These are phyloP conservation scores for Rhodofomes roseus DNA, from an alignment of 1,284 basidiomycete genomes.

Conservation along the genomic window DNA sequence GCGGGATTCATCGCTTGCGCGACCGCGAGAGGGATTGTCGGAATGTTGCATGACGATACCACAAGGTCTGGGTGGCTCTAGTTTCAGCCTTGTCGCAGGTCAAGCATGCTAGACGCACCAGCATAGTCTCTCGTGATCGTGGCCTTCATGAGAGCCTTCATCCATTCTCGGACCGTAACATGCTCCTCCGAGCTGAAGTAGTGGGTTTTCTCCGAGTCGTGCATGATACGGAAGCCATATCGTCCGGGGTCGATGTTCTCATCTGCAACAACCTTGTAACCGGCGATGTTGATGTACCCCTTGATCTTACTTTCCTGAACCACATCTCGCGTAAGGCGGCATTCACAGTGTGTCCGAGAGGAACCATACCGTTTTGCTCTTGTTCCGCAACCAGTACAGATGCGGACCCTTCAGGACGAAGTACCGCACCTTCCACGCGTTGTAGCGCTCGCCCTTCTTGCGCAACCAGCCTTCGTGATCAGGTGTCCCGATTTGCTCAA, in stretches of 20 bases:
- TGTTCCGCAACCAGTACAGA: constrained; percentile 80
- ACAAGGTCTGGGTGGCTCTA: constrained; percentile 68
- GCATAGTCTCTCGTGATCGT: constrained; percentile 93
- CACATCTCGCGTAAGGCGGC: constrained; percentile 3
- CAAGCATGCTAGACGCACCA: constrained; percentile 44
- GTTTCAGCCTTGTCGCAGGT: background rate
- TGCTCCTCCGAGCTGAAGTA: constrained; percentile 92
- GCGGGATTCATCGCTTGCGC: constrained; percentile 96
- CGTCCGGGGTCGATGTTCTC: constrained; percentile 89
- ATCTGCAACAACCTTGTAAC: constrained; percentile 93
- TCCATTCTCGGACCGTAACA: constrained; percentile 86
- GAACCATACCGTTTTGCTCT: constrained; percentile 58
- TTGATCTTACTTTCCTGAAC: constrained; percentile 88
- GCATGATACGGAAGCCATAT: constrained; percentile 95
- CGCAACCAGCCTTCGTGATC: constrained; percentile 93
- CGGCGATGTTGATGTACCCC: constrained; percentile 89
- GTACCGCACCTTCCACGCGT: constrained; percentile 90
- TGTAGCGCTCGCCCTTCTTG: constrained; percentile 94
- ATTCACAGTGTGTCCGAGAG: background rate
- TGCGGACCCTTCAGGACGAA: constrained; percentile 93
- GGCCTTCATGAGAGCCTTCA: constrained; percentile 99
- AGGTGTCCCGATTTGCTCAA: constrained; percentile 85
- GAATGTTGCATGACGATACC: constrained; percentile 95
- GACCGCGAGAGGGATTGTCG: constrained; percentile 91
- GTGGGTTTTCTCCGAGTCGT: constrained; percentile 86